These are phyloP conservation scores for Pseudopithomyces maydicus DNA, from an alignment of 2,329 filamentous ascomycete genomes.

Conservation along the genomic window DNA sequence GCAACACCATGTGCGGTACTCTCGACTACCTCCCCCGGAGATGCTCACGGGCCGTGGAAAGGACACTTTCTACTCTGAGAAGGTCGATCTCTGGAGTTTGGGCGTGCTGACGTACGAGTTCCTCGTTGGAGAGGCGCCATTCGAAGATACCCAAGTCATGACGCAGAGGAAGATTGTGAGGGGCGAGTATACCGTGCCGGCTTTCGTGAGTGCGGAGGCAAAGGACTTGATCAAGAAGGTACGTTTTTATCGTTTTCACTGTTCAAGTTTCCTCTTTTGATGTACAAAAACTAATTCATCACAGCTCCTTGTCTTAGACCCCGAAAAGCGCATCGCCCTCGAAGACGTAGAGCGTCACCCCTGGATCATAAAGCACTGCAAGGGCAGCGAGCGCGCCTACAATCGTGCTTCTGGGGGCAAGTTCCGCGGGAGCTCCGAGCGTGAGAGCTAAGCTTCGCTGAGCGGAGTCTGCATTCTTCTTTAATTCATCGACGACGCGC, in stretches of 20 bases:
- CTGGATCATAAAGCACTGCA: conserved; percentile 96
- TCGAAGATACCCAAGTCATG: conserved; percentile 94
- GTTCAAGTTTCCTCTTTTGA: conserved; percentile 10
- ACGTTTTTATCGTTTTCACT: conserved; percentile 33
- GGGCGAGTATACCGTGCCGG: conserved; percentile 90
- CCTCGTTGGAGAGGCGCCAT: conserved; percentile 91
- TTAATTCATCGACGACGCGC: no score
- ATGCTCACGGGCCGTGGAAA: conserved; percentile 85
- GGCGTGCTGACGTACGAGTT: conserved; percentile 97
- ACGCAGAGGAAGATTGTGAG: conserved; percentile 87
- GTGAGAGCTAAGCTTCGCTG: conserved; percentile 26
- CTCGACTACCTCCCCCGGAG: conserved; percentile 98
- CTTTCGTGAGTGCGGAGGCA: conserved; percentile 88
- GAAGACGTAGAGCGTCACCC: conserved; percentile 89
- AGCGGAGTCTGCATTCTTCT: no score
- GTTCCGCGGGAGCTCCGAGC: conserved; percentile 32
- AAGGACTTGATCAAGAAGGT: conserved; percentile 91
- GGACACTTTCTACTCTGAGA: conserved; percentile 91
- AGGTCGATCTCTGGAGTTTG: conserved; percentile 95
- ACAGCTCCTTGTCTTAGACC: conserved; percentile 79
- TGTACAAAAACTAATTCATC: not conserved
- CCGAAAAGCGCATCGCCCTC: conserved; percentile 88
- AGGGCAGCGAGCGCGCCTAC: conserved; percentile 47
- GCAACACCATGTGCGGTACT: conserved; percentile 95
- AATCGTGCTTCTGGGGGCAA: conserved; percentile 36